These are phyloP conservation scores for Paragyromitra xinjiangensis DNA, from an alignment of 495 filamentous ascomycete species.

Conservation along the genomic window DNA sequence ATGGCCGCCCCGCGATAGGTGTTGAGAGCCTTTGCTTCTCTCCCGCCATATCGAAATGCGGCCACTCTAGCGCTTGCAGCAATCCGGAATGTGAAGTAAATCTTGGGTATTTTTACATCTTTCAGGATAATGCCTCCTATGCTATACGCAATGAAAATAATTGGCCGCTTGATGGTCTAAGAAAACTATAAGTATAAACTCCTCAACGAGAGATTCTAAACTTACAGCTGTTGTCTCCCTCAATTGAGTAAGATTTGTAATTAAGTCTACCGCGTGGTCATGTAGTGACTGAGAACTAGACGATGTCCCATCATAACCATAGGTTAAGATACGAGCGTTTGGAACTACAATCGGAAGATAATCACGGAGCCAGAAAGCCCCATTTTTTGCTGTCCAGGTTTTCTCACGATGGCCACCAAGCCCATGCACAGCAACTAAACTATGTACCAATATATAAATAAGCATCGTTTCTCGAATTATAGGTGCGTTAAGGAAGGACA, in stretches of 20 bases:
- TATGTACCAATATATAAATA: neutral
- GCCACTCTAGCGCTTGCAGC: too few species aligned
- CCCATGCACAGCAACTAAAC: neutral
- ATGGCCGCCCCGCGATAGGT: neutral
- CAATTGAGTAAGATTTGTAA: neutral
- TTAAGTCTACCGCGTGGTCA: slow-evolving; percentile 3
- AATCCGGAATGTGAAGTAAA: neutral
- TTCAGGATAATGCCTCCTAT: neutral
- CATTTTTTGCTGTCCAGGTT: neutral
- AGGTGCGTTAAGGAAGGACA: neutral
- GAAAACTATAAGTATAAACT: neutral
- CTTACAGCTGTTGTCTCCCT: neutral
- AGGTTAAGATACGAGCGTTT: neutral
- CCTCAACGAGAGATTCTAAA: neutral
- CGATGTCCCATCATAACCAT: slow-evolving; percentile 6
- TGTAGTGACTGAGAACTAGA: neutral
- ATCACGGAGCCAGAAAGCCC: neutral
- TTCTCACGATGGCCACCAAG: neutral
- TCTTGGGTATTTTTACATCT: neutral
- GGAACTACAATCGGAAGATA: neutral
- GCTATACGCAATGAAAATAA: neutral
- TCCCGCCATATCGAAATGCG: neutral
- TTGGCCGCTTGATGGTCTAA: neutral
- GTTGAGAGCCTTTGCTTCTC: neutral
- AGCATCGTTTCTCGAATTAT: neutral